These are phyloP conservation scores for Pseudopithomyces maydicus DNA, from an alignment of 2,329 filamentous ascomycete species.

Conservation along the genomic window DNA sequence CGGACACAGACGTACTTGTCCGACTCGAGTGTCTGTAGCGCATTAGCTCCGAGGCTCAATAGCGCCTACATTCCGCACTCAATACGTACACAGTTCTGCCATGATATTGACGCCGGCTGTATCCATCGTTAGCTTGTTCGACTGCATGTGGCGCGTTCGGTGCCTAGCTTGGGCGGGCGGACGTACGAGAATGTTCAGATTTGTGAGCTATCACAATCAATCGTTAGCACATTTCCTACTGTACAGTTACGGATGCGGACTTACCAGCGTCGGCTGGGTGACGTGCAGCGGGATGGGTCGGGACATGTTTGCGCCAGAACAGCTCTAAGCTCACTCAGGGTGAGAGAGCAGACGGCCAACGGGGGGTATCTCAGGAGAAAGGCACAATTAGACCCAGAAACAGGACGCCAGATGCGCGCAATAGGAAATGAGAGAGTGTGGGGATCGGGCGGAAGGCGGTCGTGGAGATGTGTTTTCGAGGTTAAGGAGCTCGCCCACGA, in stretches of 20 bases:
- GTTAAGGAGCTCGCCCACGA: conserved; percentile 16
- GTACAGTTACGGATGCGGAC: conserved; percentile 18
- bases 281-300: conserved; percentile 82
- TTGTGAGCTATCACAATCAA: conserved; percentile 46
- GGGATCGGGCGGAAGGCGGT: conserved; percentile 27
- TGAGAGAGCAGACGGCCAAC: conserved; percentile 35
- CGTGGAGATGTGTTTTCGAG: conserved; percentile 28
- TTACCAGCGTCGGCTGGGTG: conserved; percentile 83
- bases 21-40: conserved; percentile 86
- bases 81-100: conserved; percentile 79
- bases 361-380: conserved; percentile 39
- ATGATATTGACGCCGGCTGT: conserved; percentile 75
- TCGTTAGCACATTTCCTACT: conserved; percentile 33
- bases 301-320: conserved; percentile 58
- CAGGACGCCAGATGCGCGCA: conserved; percentile 45
- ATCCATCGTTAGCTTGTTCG: conserved; percentile 34
- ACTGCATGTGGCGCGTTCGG: conserved; percentile 16
- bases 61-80: neutral
- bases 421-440: conserved; percentile 43
- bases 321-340: conserved; percentile 46
- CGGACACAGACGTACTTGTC: conserved; percentile 95
- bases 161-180: conserved; percentile 13
- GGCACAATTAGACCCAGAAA: conserved; percentile 43
- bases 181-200: conserved; percentile 56
- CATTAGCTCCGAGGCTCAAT: conserved; percentile 22